These are phyloP conservation scores for Cryphonectria naterciae DNA, from an alignment of 2,329 filamentous ascomycete species.

Conservation along the genomic window DNA sequence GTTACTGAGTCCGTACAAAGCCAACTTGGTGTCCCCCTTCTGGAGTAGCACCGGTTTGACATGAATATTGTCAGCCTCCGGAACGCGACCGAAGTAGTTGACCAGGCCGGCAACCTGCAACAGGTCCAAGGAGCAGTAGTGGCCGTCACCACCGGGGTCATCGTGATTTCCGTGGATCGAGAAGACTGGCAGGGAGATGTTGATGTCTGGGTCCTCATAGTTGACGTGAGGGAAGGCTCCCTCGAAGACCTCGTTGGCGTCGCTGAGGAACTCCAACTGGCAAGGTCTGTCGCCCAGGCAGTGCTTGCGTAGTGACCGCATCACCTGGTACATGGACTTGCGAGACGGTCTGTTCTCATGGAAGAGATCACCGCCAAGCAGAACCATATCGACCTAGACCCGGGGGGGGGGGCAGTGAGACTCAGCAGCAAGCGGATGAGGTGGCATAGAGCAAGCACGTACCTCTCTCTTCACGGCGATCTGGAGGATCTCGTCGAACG, in stretches of 20 bases:
- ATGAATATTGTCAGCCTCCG: conserved; percentile 90
- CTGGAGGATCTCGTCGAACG: conserved; percentile 93
- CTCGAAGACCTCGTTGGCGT: conserved; percentile 88
- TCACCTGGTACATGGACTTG: conserved; percentile 96
- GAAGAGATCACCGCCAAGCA: conserved; percentile 92
- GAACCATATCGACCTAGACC: conserved; percentile 86
- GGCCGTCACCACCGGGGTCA: conserved; percentile 94
- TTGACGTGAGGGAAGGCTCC: conserved; percentile 93
- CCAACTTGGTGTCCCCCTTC: conserved; percentile 90
- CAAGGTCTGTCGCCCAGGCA: conserved; percentile 95
- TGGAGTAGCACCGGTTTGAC: conserved; percentile 91
- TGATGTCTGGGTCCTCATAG: conserved; percentile 97
- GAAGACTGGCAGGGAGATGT: conserved; percentile 95
- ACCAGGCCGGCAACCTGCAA: conserved; percentile 88
- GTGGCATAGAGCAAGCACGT: conserved; percentile 30
- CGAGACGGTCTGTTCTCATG: conserved; percentile 98
- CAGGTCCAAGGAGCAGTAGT: conserved; percentile 87
- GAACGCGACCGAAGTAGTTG: conserved; percentile 93
- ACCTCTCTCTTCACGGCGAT: conserved; percentile 83
- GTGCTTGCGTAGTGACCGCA: conserved; percentile 90
- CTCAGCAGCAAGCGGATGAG: conserved; percentile 14
- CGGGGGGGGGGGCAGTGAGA: not conserved
- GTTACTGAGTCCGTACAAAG: conserved; percentile 92
- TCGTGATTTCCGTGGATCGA: conserved; percentile 99
- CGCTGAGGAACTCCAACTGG: conserved; percentile 91